Conservation (phyloP, 352 stramenopile genomes). For the Globisporangium takayamanum region DNA sequence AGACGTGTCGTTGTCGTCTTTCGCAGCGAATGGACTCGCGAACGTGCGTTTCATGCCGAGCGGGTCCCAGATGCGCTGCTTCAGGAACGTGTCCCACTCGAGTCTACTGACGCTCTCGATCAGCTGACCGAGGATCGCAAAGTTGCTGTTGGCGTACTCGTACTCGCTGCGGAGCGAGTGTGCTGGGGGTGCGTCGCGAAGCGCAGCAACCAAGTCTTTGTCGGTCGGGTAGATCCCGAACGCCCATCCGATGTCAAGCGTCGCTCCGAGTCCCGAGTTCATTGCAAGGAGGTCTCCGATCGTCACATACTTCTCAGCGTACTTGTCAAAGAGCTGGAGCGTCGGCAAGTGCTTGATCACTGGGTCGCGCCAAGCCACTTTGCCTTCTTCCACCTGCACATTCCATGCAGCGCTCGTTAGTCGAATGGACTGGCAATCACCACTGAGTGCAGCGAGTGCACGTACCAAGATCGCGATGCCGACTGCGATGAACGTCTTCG, state of each 20-base stretch:
- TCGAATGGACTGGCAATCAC: neutral
- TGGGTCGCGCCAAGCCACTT: slow-evolving; percentile 39
- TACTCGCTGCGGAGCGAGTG: slow-evolving; percentile 40
- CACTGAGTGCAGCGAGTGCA: neutral
- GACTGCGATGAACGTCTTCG: slow-evolving; percentile 56
- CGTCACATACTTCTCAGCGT: slow-evolving; percentile 41
- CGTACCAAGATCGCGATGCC: slow-evolving; percentile 33
- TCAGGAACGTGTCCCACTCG: slow-evolving; percentile 46
- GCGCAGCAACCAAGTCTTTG: slow-evolving; percentile 25
- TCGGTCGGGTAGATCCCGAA: slow-evolving; percentile 35
- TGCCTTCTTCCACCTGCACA: slow-evolving; percentile 42
- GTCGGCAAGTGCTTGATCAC: slow-evolving; percentile 50
- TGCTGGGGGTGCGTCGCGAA: slow-evolving; percentile 30
- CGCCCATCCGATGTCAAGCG: slow-evolving; percentile 19
- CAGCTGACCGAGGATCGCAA: slow-evolving; percentile 51
- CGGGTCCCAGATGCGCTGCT: slow-evolving; percentile 40
- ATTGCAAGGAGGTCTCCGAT: slow-evolving; percentile 49
- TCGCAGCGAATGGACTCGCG: slow-evolving; percentile 20
- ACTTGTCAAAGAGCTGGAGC: slow-evolving; percentile 52
- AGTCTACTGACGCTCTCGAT: slow-evolving; percentile 39
- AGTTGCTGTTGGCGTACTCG: slow-evolving; percentile 61
- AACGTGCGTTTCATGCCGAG: slow-evolving; percentile 59
- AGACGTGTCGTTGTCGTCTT: slow-evolving; percentile 23
- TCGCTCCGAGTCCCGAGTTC: slow-evolving; percentile 42
- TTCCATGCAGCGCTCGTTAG: neutral